Evolutionary conservation across 192 early-diverging fungal species (phyloP), one percentile per base, ranked within the genome.

Genomic region (Phlyctochytrium planicorne): DNA sequence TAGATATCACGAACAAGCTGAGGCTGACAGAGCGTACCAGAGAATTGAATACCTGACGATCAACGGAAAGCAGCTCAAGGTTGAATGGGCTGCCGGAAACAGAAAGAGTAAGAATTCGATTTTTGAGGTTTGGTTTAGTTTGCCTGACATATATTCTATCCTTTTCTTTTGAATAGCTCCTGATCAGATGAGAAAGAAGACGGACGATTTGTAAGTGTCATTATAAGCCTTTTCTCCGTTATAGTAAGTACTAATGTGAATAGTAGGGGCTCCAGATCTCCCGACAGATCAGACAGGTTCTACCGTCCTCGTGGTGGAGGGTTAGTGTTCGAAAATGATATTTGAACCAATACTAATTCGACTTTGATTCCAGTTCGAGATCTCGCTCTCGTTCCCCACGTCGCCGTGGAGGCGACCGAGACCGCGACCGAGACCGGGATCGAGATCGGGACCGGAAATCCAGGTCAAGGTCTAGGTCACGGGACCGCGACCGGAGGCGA

Each of bases 1-100:
- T 66, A 78, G 80, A 69, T 82, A 76, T 62, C 64, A 34, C 27
- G 66, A 67, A 14, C 75, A 76, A 62, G 76, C 75, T 33, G 71
- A 81, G 55, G 80, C 80, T 16, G 70, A 78, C 62, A 69, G 55
- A 30, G 80, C 80, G 10, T 82, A 69, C 63, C 50, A 59, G 24
- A 79, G 76, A 60, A 82, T 82, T 60, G 80, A 82, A 57, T 82
- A 82, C 63, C 61, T 82, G 24, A 79, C 77, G 1, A 77, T 82
- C 52, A 76, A 77, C 53, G 75, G 75, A n/a, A 55, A 70, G 23
- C 73, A 66, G 2, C 59, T 82, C 32, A 79, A 71, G 1, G 70
- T 82, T 33, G 80, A 82, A 56, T 82, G 80, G 80, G 80, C 80
- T 4, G 67, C 66, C 16, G 80, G 80, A 0, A 25, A 67, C 29